Evolutionary conservation across 495 filamentous ascomycete species (phyloP).

Genomic region (Peziza echinospora): DNA sequence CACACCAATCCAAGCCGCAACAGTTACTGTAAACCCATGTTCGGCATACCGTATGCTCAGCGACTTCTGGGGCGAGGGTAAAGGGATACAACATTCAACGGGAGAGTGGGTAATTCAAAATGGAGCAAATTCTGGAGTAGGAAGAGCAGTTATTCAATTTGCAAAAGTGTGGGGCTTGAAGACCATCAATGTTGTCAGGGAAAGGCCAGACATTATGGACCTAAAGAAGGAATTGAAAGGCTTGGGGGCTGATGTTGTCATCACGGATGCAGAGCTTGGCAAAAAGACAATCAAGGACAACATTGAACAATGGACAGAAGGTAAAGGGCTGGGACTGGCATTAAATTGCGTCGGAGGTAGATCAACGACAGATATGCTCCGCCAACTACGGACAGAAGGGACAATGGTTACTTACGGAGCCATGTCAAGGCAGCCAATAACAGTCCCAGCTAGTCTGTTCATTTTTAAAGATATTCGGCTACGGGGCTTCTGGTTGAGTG

Average conservation of each 20-base stretch:
- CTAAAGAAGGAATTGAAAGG: constrained; percentile 48
- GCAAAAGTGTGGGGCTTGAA: constrained; percentile 63
- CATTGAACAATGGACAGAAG: constrained; percentile 39
- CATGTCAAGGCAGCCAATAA: constrained; percentile 70
- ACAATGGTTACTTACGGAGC: constrained; percentile 86
- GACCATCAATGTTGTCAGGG: constrained; percentile 66
- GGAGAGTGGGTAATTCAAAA: constrained; percentile 92
- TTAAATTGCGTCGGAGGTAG: constrained; percentile 94
- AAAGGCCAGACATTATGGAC: constrained; percentile 36
- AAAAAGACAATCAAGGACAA: constrained; percentile 36
- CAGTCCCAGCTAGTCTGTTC: constrained; percentile 50
- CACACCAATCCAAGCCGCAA: constrained; percentile 53
- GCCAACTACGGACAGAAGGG: constrained; percentile 38
- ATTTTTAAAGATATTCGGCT: constrained; percentile 83
- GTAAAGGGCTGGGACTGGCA: constrained; percentile 48
- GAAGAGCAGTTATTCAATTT: constrained; percentile 70
- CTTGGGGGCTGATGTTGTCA: constrained; percentile 56
- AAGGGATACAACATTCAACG: constrained; percentile 26
- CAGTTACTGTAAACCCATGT: constrained; percentile 74
- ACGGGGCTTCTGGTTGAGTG: constrained; percentile 84
- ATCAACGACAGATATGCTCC: constrained; percentile 48
- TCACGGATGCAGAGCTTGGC: constrained; percentile 53
- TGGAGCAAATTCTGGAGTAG: constrained; percentile 83
- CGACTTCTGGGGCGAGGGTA: constrained; percentile 37
- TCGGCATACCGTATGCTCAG: constrained; percentile 82